Evolutionary conservation across 345 rosid genomes (phyloP), one percentile per base, ranked within the genome.

Genomic region (Gossypium australe): DNA sequence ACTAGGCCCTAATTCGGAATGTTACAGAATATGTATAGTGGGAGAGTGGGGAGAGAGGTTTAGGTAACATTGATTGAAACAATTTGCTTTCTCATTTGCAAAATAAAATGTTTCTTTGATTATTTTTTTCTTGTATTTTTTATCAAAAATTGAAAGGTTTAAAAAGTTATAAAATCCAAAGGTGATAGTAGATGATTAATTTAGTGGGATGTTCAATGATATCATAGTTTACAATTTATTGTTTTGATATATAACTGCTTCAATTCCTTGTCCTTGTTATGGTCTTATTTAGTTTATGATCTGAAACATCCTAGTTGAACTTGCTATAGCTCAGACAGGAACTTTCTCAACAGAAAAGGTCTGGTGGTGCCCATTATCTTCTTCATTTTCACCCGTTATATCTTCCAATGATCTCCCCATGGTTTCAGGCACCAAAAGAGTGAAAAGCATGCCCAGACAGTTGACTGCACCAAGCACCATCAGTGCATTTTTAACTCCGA

Each of bases 361-460:
- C 53, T n/a, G 34, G 11, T 55, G 48, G 16, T 11, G 5, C 75
- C 57, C 75, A 18, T 16, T 18, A 1, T 61, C 76, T 69, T 79
- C 82, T 41, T 80, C 87, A 9, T 82, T 82, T 22, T 87, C 87
- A 5, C 89, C 83, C 0, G 89, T 80, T 59, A 87, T 78, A 45
- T 87, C 89, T 75, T 85, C 86, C 77, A 85, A 73, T 18, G 90
- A 87, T 72, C 77, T 85, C 1, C 90, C 90, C 56, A 83, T 87
- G 9, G 89, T 74, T 76, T 87, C 89, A 0, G 89, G 91, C 8
- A 82, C 88, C 73, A 87, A 45, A 78, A 85, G 70, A 17, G 86
- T 85, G 75, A 85, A 84, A 27, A 84, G 1, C 59, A 85, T 67
- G 2, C 91, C 89, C 11, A 84, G 70, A 67, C 77, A 76, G 71